Base-by-base conservation (phyloP, 2,329 filamentous ascomycete species). In the Colletotrichum noveboracense region DNA sequence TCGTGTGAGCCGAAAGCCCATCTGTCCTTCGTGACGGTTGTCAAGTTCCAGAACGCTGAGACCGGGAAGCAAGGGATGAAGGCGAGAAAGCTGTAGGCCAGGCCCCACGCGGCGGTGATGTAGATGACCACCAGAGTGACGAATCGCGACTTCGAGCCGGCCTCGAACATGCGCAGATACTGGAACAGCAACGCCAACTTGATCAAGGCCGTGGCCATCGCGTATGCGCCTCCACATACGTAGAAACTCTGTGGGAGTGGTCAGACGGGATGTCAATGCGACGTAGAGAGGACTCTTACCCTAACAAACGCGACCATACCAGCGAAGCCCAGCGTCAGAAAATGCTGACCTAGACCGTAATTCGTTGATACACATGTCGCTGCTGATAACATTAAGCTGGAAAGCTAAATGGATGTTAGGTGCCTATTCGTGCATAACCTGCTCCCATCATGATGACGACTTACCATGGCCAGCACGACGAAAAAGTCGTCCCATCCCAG, bases 51-150 rank as follows among this genome's bases (percentile, higher is more conserved):
- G 75, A 83, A 85, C 2, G 79, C 80, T 7, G 76, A 77, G 2
- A 85, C 76, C 3, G 82, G 82, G 26, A 81, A 77, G 67, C 82
- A 85, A 1, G 83, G 83, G 1, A 83, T 68, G 80, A 80, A 83
- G n/a, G 82, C 80, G 21, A 84, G 68, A 26, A 82, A 78, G 8
- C 79, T 79, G 61, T 82, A 84, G 2, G 78, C 78, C 30, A 80
- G 13, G 1, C 82, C 82, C 82, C 82, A 84, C 2, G 81, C 76
- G 2, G 79, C 80, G 2, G 81, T 82, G 61, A 83, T 78, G 8
- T 78, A 61, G 60, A 80, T 79, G 26, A 81, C 65, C 18, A 73
- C 28, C 16, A 81, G 32, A 12, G 79, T 78, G n/a, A 82, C 18
- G 32, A 61, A 36, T 1, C 67, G 74, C 3, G 76, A 68, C 9